Percentiles rank a stretch among this genome's conserved stretches.
Conservation (phyloP, 2,329 filamentous ascomycete species). For the Aspergillus sp. region DNA sequence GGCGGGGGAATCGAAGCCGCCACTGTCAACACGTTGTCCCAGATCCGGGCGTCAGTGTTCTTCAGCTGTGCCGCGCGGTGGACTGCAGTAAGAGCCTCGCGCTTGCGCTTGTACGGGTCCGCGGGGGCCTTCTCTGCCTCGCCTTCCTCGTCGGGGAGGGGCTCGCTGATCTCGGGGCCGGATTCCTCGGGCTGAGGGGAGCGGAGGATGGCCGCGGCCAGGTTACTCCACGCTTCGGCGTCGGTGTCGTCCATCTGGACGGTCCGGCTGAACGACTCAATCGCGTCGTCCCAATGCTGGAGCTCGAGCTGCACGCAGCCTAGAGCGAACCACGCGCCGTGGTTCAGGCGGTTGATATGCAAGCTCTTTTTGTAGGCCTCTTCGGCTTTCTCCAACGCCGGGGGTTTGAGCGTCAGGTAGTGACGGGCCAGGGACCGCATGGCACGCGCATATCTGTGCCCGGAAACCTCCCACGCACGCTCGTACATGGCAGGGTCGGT, state of each 20-base stretch:
- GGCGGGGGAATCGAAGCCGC: slow-evolving; percentile 74
- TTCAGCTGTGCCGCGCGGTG: slow-evolving; percentile 83
- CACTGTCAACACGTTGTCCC: slow-evolving; percentile 93
- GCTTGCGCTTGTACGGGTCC: slow-evolving; percentile 61
- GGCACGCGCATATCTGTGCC: slow-evolving; percentile 75
- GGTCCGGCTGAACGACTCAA: slow-evolving; percentile 76
- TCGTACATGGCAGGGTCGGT: slow-evolving; percentile 71
- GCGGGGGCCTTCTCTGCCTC: slow-evolving; percentile 19
- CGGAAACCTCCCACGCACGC: slow-evolving; percentile 83
- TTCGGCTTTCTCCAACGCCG: slow-evolving; percentile 65
- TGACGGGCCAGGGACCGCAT: slow-evolving; percentile 83
- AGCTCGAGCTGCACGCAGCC: slow-evolving; percentile 84
- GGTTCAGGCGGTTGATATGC: slow-evolving; percentile 74
- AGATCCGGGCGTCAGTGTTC: slow-evolving; percentile 85
- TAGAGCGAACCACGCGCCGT: slow-evolving; percentile 82
- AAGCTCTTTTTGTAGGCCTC: slow-evolving; percentile 77
- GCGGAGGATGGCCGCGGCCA: slow-evolving; percentile 76
- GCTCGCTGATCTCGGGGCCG: slow-evolving; percentile 21
- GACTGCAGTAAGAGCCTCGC: slow-evolving; percentile 77
- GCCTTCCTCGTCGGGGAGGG: slow-evolving; percentile 24
- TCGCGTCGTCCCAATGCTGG: slow-evolving; percentile 71
- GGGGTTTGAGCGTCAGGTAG: slow-evolving; percentile 61
- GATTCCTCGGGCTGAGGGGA: slow-evolving; percentile 31
- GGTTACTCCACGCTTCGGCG: slow-evolving; percentile 90
- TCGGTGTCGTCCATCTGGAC: slow-evolving; percentile 85